phyloP scores from a whole-genome alignment of 2,329 filamentous ascomycete genomes.

The Mollisiaceae sp. region DNA sequence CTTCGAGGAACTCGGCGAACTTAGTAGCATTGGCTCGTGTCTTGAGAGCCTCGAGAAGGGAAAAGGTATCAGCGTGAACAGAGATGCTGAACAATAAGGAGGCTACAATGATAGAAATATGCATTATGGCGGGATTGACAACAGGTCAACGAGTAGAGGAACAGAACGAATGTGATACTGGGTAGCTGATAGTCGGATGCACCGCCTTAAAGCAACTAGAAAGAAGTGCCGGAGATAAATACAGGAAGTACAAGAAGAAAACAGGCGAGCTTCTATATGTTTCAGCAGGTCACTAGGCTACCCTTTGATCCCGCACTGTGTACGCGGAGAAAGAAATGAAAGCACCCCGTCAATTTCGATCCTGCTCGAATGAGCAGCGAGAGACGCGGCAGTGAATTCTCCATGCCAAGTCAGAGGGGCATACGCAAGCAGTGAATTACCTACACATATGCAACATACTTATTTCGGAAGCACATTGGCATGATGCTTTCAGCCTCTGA shows the following conservation, averaged over 20 bases:
- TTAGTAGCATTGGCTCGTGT: slow-evolving; percentile 30
- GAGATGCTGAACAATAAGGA: neutral
- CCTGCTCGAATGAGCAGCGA: slow-evolving; percentile 1
- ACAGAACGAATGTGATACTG: neutral
- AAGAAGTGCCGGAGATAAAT: neutral
- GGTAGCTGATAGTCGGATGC: neutral
- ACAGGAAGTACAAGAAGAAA: neutral
- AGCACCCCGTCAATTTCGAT: neutral
- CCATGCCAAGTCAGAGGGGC: neutral
- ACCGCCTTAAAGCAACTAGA: neutral
- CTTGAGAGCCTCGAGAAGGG: slow-evolving; percentile 32
- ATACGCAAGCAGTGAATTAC: neutral
- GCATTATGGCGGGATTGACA: neutral
- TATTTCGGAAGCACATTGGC: neutral
- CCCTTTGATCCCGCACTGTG: too few species aligned
- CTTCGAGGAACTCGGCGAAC: slow-evolving; percentile 35
- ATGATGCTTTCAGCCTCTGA: neutral
- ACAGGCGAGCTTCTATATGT: neutral
- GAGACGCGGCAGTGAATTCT: neutral
- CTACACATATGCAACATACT: neutral
- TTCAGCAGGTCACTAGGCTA: too few species aligned
- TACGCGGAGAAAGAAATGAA: neutral
- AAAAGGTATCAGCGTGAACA: neutral
- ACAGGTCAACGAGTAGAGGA: neutral
- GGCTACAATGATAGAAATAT: neutral